Percentiles rank a stretch among this genome's conserved stretches.
These are phyloP conservation scores for Vickermania ingenoplastis DNA, from an alignment of 208 protist species.

Conservation along the genomic window DNA sequence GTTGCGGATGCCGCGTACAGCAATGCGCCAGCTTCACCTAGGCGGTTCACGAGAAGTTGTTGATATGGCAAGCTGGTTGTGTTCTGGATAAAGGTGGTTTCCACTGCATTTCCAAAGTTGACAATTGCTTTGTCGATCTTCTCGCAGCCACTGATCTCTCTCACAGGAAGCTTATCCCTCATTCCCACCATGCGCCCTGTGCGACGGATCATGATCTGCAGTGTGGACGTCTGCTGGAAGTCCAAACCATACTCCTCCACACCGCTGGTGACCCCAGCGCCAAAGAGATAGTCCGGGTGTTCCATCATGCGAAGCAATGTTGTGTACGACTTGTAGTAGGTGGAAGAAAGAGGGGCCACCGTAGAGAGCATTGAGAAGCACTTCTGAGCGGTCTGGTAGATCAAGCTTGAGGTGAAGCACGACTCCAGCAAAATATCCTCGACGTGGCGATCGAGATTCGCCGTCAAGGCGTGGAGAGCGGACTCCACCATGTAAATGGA, in stretches of 20 bases:
- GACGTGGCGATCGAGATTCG: slow-evolving; percentile 65
- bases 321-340: slow-evolving; percentile 39
- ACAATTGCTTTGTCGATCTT: slow-evolving; percentile 67
- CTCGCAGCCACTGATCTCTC: slow-evolving; percentile 44
- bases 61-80: slow-evolving; percentile 54
- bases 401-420: slow-evolving; percentile 49
- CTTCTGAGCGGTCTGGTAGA: slow-evolving; percentile 37
- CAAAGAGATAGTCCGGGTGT: slow-evolving; percentile 59
- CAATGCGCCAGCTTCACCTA: slow-evolving; percentile 67
- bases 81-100: slow-evolving; percentile 69
- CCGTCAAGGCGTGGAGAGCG: slow-evolving; percentile 67
- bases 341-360: slow-evolving; percentile 33
- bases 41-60: slow-evolving; percentile 70
- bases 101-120: slow-evolving; percentile 72
- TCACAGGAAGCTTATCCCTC: slow-evolving; percentile 57
- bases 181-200: slow-evolving; percentile 46
- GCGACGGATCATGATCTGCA: slow-evolving; percentile 75
- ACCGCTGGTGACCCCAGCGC: slow-evolving; percentile 69
- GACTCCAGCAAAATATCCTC: slow-evolving; percentile 79
- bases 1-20: slow-evolving; percentile 75
- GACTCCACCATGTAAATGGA: slow-evolving; percentile 83
- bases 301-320: slow-evolving; percentile 58
- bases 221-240: slow-evolving; percentile 75
- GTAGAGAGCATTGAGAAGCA: slow-evolving; percentile 54
- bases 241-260: slow-evolving; percentile 75